Conservation (phyloP, 805 yeast species). For the Metschnikowia gelsemii region DNA sequence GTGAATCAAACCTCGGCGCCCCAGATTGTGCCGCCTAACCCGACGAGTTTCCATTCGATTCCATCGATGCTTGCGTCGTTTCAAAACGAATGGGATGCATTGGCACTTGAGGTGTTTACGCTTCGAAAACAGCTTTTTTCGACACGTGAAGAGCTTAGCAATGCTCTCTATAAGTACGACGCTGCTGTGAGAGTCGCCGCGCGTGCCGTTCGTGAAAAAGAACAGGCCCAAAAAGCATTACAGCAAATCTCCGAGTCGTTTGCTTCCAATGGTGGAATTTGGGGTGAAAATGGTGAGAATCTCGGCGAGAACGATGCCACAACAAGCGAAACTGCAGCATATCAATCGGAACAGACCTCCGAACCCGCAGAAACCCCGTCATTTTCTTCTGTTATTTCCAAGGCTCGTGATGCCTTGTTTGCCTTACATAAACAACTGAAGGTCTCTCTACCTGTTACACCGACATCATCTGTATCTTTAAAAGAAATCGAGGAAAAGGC, state of each 20-base stretch:
- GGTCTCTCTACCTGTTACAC: slow-evolving; percentile 21
- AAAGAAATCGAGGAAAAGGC: slow-evolving; percentile 6
- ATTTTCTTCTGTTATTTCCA: background rate
- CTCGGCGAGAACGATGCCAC: background rate
- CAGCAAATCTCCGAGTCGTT: slow-evolving; percentile 45
- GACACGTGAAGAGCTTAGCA: slow-evolving; percentile 69
- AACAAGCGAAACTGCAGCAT: too few relatives aligned
- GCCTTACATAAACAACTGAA: slow-evolving; percentile 38
- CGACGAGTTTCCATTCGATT: slow-evolving; percentile 60
- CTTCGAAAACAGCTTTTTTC: slow-evolving; percentile 67
- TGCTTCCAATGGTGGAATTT: slow-evolving; percentile 1
- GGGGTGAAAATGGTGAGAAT: slow-evolving; percentile 4
- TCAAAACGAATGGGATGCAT: slow-evolving; percentile 88
- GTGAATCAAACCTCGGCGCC: slow-evolving; percentile 11
- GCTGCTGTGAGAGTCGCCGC: slow-evolving; percentile 90
- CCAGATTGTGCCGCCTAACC: slow-evolving; percentile 25
- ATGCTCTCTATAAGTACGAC: slow-evolving; percentile 80
- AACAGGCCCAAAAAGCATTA: slow-evolving; percentile 67
- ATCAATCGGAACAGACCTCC: too few relatives aligned
- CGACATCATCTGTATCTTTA: slow-evolving; percentile 17
- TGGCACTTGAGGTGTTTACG: slow-evolving; percentile 76
- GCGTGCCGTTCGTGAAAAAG: slow-evolving; percentile 68
- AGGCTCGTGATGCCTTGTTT: slow-evolving; percentile 36
- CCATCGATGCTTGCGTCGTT: slow-evolving; percentile 74
- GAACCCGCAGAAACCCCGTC: too few relatives aligned